Evolutionary conservation across 371 early-diverging fungal species (phyloP).

Genomic region (Mucor mucedo): DNA sequence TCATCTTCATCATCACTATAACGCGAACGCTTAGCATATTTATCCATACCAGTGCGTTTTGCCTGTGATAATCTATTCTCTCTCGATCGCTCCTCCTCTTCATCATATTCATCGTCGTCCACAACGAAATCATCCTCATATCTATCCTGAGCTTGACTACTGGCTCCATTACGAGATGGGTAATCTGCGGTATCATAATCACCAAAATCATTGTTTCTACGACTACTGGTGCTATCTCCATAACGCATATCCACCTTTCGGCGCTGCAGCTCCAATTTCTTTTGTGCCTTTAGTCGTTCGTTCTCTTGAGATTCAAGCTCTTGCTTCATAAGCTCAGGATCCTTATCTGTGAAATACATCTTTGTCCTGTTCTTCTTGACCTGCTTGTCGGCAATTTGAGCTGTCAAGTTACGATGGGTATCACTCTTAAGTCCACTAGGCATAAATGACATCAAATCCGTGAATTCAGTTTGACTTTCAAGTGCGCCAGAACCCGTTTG

Average conservation of each 20-base stretch:
- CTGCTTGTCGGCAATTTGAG: conserved; percentile 68
- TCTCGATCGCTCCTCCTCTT: conserved; percentile 42
- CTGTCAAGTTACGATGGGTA: conserved; percentile 72
- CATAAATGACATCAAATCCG: conserved; percentile 71
- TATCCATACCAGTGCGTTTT: conserved; percentile 37
- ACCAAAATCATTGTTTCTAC: conserved; percentile 27
- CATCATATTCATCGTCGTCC: conserved; percentile 48
- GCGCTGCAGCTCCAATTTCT: conserved; percentile 47
- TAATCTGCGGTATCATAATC: conserved; percentile 31
- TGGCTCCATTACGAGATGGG: conserved; percentile 6
- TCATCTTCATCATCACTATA: conserved; percentile 42
- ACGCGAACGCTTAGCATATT: conserved; percentile 26
- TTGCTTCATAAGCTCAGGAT: conserved; percentile 57
- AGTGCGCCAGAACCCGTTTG: conserved; percentile 68
- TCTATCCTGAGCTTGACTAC: conserved; percentile 30
- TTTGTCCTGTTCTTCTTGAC: conserved; percentile 70
- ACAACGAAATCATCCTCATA: conserved; percentile 56
- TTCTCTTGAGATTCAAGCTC: conserved; percentile 46
- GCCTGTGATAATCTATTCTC: conserved; percentile 36
- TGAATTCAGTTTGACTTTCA: conserved; percentile 71
- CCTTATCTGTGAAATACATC: conserved; percentile 65
- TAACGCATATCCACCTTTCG: conserved; percentile 39
- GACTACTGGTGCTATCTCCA: conserved; percentile 16
- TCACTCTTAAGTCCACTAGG: conserved; percentile 63
- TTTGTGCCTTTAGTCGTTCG: conserved; percentile 54